phyloP scores from a whole-genome alignment of 306 rosid species.

The Prosopis cineraria region DNA sequence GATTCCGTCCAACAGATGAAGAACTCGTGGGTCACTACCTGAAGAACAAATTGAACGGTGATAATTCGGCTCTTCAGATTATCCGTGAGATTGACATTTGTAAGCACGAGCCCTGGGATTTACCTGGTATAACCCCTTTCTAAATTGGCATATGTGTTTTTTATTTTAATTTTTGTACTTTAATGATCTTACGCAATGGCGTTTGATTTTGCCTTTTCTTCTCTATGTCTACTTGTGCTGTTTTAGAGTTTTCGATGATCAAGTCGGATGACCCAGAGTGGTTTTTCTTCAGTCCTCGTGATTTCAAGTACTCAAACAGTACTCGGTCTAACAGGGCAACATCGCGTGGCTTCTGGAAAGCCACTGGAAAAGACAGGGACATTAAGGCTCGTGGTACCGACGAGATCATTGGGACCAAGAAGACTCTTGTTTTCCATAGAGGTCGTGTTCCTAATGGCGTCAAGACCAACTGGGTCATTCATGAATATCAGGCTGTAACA shows the following conservation, averaged over 20 bases:
- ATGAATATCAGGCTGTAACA: conserved; percentile 52
- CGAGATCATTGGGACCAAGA: conserved; percentile 57
- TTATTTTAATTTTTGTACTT: background rate
- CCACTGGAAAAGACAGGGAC: conserved; percentile 49
- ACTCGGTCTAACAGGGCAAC: conserved; percentile 50
- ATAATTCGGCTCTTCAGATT: background rate
- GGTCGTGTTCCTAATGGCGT: conserved; percentile 39
- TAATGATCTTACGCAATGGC: background rate
- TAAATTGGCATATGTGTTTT: background rate
- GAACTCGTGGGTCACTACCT: conserved; percentile 61
- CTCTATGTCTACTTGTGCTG: background rate
- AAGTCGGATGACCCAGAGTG: conserved; percentile 52
- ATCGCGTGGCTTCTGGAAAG: conserved; percentile 64
- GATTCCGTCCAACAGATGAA: conserved; percentile 70
- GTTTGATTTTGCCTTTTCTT: background rate
- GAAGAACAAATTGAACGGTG: conserved; percentile 42
- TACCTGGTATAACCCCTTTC: conserved; percentile 46
- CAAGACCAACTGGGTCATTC: conserved; percentile 64
- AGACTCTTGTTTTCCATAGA: conserved; percentile 54
- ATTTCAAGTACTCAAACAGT: conserved; percentile 43
- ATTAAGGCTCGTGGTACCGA: conserved; percentile 37
- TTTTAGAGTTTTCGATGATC: conserved; percentile 38
- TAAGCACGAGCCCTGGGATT: conserved; percentile 55
- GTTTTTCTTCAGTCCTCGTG: conserved; percentile 59
- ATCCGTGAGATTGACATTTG: conserved; percentile 56